Base-by-base conservation (phyloP, 2,329 filamentous ascomycete genomes). In the Exophiala dermatitidis region DNA sequence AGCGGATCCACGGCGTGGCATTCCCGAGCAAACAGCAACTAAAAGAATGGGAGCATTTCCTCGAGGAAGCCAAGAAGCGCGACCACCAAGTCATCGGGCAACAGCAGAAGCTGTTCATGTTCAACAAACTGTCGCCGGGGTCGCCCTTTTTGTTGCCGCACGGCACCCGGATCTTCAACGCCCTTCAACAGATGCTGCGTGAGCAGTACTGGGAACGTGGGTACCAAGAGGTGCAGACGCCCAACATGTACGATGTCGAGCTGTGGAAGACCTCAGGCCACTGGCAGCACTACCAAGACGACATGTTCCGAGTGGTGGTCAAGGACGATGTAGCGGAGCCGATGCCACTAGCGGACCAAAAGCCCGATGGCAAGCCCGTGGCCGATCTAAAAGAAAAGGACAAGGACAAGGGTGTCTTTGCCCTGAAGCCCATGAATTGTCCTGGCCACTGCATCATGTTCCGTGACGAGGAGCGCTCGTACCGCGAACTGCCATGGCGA, bases 61-160 rank as follows among this genome's bases (percentile, higher is more conserved):
- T 98, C 31, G 91, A 95, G 66, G 93, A 98, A 73, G 93, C 93
- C n/a, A 91, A 93, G 57, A 95, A 95, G 78, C 85, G 93, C 60
- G 93, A 97, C 67, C 93, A 98, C 69, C 80, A 91, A 61, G 89
- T 88, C 73, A 90, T 98, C 62, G 93, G 90, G 60, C 88, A 85
- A 67, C 90, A 97, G 59, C 93, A 98, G 71, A 91, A 97, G 68
- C 83, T 98, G 5, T 98, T 95, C 78, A 94, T 96, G 77, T 98
- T 96, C 75, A 85, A 94, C 66, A 87, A 94, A 60, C 78, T 85
- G 64, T 96, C 90, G n/a, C 93, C 93, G 1, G 93, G 93, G 33
- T 93, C 88, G 12, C 84, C 86, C 53, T 95, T 98, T 78, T 90
- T 93, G 75, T 75, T 96, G 45, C 91, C 91, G 1, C 89, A 95